Evolutionary conservation across 2,329 filamentous ascomycete genomes (phyloP).

Genomic region (Xylariomycetidae sp.): DNA sequence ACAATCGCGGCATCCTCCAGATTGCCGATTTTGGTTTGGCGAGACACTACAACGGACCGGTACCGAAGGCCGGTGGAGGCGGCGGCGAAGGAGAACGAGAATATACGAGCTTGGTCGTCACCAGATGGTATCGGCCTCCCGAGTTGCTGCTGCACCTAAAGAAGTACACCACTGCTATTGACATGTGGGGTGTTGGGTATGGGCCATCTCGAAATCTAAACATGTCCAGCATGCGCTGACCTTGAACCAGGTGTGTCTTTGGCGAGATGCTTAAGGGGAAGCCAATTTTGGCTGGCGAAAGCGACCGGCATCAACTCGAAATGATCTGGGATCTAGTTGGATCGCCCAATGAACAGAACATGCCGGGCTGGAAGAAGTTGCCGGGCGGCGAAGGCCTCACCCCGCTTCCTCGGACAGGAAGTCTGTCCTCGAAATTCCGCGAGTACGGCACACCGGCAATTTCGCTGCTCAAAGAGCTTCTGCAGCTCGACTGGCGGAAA

Average conservation of each 20-base stretch:
- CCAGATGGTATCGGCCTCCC: constrained; percentile 92
- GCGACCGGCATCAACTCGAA: constrained; percentile 82
- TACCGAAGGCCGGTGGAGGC: constrained; percentile 68
- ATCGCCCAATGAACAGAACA: constrained; percentile 79
- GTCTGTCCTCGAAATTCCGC: constrained; percentile 67
- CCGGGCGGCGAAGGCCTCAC: constrained; percentile 74
- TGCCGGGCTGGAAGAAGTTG: constrained; percentile 84
- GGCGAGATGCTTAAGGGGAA: constrained; percentile 95
- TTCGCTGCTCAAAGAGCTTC: constrained; percentile 71
- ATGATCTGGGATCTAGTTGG: constrained; percentile 93
- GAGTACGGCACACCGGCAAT: constrained; percentile 68
- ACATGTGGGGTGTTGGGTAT: constrained; percentile 96
- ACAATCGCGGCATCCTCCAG: constrained; percentile 86
- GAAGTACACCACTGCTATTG: constrained; percentile 93
- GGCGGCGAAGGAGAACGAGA: constrained; percentile 82
- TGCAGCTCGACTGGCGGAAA: constrained; percentile 82
- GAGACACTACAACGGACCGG: constrained; percentile 81
- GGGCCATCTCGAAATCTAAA: constrained; percentile 22
- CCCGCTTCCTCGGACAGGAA: constrained; percentile 55
- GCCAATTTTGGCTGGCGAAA: constrained; percentile 85
- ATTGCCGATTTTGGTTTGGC: constrained; percentile 97
- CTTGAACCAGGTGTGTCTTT: constrained; percentile 72
- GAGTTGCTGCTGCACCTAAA: constrained; percentile 85
- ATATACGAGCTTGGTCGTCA: constrained; percentile 95
- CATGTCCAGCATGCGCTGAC: constrained; percentile 14